Evolutionary conservation across 1,284 basidiomycete genomes (phyloP), one percentile per base, ranked within the genome.

Genomic region (Irpex sp.): DNA sequence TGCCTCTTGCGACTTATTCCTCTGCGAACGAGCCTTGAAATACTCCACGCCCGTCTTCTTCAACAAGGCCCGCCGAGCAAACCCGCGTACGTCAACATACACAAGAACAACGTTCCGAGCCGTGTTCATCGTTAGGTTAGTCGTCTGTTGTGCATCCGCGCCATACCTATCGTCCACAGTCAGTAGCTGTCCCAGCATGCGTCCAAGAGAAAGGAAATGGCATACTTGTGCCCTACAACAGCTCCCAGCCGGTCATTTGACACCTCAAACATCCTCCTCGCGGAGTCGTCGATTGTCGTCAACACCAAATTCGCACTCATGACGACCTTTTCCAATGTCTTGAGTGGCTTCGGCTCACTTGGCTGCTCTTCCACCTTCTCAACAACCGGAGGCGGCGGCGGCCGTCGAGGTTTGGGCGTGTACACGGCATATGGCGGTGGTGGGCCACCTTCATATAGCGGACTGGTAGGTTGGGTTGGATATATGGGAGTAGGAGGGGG

Each of bases 271-370:
- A 93, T 68, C 58, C 82, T 82, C 57, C 81, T 76, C 18, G 85
- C 77, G 0, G 86, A 87, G 56, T 86, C 78, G 70, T 91, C 88
- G 33, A 93, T 72, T 3, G 88, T 86, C 5, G 87, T 85, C 7
- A 91, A 75, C 51, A 94, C 82, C 49, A 92, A 81, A 67, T 91
- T 88, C 16, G 86, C 86, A 5, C 88, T 88, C 28, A 90, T 80
- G 28, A 87, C 68, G 10, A 89, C 67, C 35, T 84, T 80, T 56
- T 83, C 80, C 60, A 75, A 64, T 53, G 66, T 70, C 54, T 64
- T 56, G 8, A 69, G 62, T 4, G 68, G 68, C 28, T 61, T 66
- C 39, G 33, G 35, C 42, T 58, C 55, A 1, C 53, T 55, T 58
- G 49, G 36, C 59, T 33, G 28, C n/a, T 33, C 68, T 63, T 23